Conservation (phyloP, 192 early-diverging fungal genomes). For the Gaertneriomyces sp. region DNA sequence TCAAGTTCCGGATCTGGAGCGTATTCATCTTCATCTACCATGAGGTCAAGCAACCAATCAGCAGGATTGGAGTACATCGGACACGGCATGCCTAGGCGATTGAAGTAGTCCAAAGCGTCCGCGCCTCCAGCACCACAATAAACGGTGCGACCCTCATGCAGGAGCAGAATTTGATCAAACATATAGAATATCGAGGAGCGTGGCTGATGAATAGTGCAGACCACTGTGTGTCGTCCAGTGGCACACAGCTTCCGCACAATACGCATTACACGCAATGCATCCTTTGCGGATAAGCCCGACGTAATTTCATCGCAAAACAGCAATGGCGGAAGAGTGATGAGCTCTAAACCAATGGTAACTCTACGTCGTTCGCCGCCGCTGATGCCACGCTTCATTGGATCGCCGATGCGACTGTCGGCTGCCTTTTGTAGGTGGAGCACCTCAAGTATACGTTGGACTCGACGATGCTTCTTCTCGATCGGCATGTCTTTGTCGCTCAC, state of each 20-base stretch:
- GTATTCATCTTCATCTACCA: not conserved
- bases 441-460: slow-evolving; percentile 25
- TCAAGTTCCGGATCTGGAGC: too few relatives aligned
- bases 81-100: not conserved
- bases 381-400: slow-evolving; percentile 72
- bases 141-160: not conserved
- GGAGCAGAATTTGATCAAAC: not conserved
- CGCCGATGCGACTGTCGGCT: slow-evolving; percentile 53
- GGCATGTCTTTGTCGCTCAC: slow-evolving; percentile 18
- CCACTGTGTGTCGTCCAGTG: slow-evolving; percentile 2
- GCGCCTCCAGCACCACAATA: not conserved
- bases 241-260: not conserved
- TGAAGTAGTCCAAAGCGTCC: not conserved
- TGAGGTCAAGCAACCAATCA: not conserved
- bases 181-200: not conserved
- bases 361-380: slow-evolving; percentile 82
- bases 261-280: slow-evolving; percentile 5
- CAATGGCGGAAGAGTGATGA: slow-evolving; percentile 74
- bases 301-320: slow-evolving; percentile 90
- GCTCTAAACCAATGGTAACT: slow-evolving; percentile 78
- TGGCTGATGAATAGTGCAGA: slow-evolving; percentile 11
- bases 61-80: not conserved
- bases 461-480: slow-evolving; percentile 10
- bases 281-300: slow-evolving; percentile 73
- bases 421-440: slow-evolving; percentile 30